Base-by-base conservation (phyloP, 768 basidiomycete species). In the Tremella yokohamensis region DNA sequence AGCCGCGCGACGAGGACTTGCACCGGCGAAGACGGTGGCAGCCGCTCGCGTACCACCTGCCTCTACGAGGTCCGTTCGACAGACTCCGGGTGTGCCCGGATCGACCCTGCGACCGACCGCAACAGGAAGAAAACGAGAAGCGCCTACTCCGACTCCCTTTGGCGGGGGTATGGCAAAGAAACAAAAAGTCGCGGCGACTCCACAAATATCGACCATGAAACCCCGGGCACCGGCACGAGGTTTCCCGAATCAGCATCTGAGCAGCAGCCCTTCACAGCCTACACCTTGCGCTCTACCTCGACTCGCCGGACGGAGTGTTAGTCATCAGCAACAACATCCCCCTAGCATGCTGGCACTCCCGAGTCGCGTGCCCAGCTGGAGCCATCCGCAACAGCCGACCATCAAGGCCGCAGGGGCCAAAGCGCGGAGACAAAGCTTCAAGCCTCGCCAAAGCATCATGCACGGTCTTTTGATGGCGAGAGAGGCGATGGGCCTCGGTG, bases 91-190 rank as follows among this genome's bases (percentile, higher is more conserved):
- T 22, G 42, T 45, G 22, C 42, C 42, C 42, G 42, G 42, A 6
- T 45, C 42, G 22, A 45, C 65, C 26, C 34, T n/a, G 2, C 8
- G 56, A 12, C n/a, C 56, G n/a, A n/a, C n/a, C 3, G 50, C 58
- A 1, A 54, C 49, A 12, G 16, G 47, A 11, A 20, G 48, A n/a
- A 54, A 74, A 51, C 60, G 71, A 12, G 70, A 65, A 48, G 70
- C 73, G 7, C 73, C 75, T 16, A 70, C 70, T 8, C 68, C 75
- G 1, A 74, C 72, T 7, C 74, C 74, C 16, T 40, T 60, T 25
- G 55, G 50, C 13, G 44, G 42, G 16, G 53, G 57, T 15, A 49
- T n/a, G n/a, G 50, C 50, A 20, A 60, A 59, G 34, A 38, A 37
- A 4, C 51, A 34, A 12, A 34, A 29, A 24, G 20, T 8, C 11